Evolutionary conservation across 148 eudicot species (phyloP).

Genomic region (Beta vulgaris): DNA sequence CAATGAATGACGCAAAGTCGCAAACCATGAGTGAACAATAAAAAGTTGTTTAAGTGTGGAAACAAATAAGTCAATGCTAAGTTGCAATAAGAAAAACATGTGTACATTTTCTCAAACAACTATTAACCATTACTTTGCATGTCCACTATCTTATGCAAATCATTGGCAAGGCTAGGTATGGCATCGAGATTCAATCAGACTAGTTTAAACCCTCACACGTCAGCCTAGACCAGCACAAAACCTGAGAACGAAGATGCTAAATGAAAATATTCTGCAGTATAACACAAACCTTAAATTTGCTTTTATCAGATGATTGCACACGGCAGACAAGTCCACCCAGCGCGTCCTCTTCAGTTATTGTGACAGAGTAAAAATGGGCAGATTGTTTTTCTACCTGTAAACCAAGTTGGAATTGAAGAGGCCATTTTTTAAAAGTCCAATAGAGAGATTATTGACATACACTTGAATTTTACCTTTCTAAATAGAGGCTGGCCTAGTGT

Average conservation of each 20-base stretch:
- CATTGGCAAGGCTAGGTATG: background rate
- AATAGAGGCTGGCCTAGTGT: constrained; percentile 63
- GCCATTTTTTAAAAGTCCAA: background rate
- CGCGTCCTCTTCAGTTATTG: constrained; percentile 78
- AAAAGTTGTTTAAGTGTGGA: background rate
- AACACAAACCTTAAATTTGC: constrained; percentile 86
- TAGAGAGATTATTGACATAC: constrained; percentile 9
- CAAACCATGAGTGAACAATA: background rate
- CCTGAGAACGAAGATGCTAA: background rate
- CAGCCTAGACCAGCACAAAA: background rate
- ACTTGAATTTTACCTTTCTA: constrained; percentile 54
- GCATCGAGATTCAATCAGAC: background rate
- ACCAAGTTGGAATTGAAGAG: constrained; percentile 13
- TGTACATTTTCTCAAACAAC: background rate
- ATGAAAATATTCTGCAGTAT: background rate
- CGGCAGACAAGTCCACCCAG: constrained; percentile 77
- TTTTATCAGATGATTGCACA: constrained; percentile 78
- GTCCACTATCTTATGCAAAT: background rate
- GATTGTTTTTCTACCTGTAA: constrained; percentile 88
- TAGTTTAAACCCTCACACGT: background rate
- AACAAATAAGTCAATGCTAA: background rate
- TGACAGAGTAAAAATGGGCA: constrained; percentile 91
- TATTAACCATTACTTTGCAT: background rate
- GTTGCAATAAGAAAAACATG: background rate
- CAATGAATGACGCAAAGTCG: no score